Base-by-base conservation (phyloP, 768 basidiomycete species). In the Boletus reticuloceps region DNA sequence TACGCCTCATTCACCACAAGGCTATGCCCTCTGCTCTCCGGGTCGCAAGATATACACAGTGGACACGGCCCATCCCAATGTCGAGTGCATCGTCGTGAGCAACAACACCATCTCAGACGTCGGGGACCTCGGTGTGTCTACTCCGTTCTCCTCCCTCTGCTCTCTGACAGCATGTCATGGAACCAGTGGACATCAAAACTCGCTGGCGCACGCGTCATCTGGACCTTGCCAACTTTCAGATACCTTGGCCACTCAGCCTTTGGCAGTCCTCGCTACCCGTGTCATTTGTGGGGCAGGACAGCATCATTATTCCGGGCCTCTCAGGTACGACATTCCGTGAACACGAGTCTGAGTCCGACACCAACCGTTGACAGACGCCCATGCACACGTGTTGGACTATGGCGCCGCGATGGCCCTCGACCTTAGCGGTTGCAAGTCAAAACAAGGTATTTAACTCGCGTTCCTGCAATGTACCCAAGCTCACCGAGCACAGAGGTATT, bases 351-450 rank as follows among this genome's bases (percentile, higher is more conserved):
- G 11, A 38, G 16, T 32, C 27, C 19, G 40, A 45, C 42, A 47
- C 41, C 16, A 34, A 55, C 49, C 31, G 1, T 49, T 31, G 34
- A 39, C 56, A 88, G 91, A 94, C 68, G 83, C 90, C 0, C 91
- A 94, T 69, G 90, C 85, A 0, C 92, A 94, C 66, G 72, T 92
- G 19, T 65, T 92, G 34, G 76, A 82, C 31, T 89, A 91, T 59
- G 93, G 92, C 1, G 55, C 58, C 20, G 83, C 81, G 58, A 86
- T 83, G 69, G 79, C 86, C 51, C 80, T 94, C 5, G 79, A 83
- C 42, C 74, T 94, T 2, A 73, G 78, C n/a, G 79, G 76, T 11
- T 77, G 84, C 27, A 64, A 61, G 7, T 88, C 88, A 1, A 71
- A 87, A 2, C 66, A 80, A 61, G 89, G 90, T 88, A 59, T 10